Conservation (phyloP, 2,329 filamentous ascomycete genomes). For the Epichloe hybrida region DNA sequence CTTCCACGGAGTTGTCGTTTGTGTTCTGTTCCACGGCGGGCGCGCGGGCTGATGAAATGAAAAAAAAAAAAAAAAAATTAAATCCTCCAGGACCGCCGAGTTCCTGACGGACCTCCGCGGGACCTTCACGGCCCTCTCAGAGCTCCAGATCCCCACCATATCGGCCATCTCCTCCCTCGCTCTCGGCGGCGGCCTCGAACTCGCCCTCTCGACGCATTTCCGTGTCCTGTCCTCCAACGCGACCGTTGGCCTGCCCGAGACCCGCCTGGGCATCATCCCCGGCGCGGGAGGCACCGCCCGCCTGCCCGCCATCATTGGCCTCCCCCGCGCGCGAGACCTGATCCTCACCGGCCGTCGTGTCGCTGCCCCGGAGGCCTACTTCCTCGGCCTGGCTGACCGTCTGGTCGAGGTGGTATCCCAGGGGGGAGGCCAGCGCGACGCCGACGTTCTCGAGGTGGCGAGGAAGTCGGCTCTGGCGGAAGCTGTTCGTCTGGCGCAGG, state of each 20-base stretch:
- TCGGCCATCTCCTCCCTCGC: conserved; percentile 74
- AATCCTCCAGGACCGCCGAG: conserved; percentile 55
- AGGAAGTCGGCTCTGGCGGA: conserved; percentile 58
- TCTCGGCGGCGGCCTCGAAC: conserved; percentile 84
- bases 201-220: conserved; percentile 80
- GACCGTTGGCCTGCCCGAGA: conserved; percentile 75
- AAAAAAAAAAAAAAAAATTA: too few relatives aligned
- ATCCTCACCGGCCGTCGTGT: conserved; percentile 85
- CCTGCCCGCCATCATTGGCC: conserved; percentile 68
- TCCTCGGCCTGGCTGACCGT: conserved; percentile 80
- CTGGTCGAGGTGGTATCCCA: conserved; percentile 62
- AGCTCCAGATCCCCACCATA: conserved; percentile 79
- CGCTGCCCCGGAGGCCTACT: conserved; percentile 73
- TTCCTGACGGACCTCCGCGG: conserved; percentile 67
- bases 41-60: not conserved
- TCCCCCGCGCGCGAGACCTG: conserved; percentile 70
- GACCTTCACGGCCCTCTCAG: conserved; percentile 60
- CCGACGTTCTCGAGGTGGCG: conserved; percentile 40
- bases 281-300: conserved; percentile 88
- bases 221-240: conserved; percentile 75
- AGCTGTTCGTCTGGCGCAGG: conserved; percentile 63
- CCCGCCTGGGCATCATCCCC: conserved; percentile 82
- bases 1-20: too few relatives aligned
- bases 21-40: too few relatives aligned
- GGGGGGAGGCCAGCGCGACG: conserved; percentile 29